Evolutionary conservation across 805 yeast genomes (phyloP), one percentile per base, ranked within the genome.

Genomic region (Myxozyma neglecta): DNA sequence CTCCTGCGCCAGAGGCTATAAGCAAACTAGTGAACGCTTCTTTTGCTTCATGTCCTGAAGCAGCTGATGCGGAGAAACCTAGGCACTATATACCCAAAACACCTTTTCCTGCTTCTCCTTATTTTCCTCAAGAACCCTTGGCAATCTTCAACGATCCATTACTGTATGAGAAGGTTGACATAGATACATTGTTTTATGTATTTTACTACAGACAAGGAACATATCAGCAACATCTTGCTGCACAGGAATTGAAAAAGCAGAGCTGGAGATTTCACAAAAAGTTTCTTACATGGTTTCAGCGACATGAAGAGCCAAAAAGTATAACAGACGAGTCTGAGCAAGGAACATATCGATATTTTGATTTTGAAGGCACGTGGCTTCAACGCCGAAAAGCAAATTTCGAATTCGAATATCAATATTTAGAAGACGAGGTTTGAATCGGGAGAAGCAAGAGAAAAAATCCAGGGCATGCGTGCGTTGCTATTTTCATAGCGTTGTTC

Each of bases 91-190:
- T 82, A 53, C 93, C 97, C 6, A 81, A 83, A 24, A 84, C 85
- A 68, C 96, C 96, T 57, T 96, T 88, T 71, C 96, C 97, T 34
- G 90, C 96, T 7, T 89, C 94, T 43, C 83, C 88, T 24, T 89
- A 87, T 74, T 94, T 90, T 75, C 99, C 99, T 1, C 90, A 86
- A 71, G 94, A 88, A 63, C 92, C 92, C 37, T 67, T 79, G 32
- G 72, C 78, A 16, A 74, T 78, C 43, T 69, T 79, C 57, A 87
- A 85, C 54, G 84, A 86, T 65, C 79, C 85, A 14, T 78, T 79
- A 56, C 74, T 88, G 46, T 79, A 89, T 75, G 78, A 82, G 34
- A 90, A 87, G 69, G 83, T 93, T 70, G 96, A 90, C 70, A 79
- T 85, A 37, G 97, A 91, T 71, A 93, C 98, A 1, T 76, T 94